These are phyloP conservation scores for Monilinia aucupariae DNA, from an alignment of 2,329 filamentous ascomycete species.

Conservation along the genomic window DNA sequence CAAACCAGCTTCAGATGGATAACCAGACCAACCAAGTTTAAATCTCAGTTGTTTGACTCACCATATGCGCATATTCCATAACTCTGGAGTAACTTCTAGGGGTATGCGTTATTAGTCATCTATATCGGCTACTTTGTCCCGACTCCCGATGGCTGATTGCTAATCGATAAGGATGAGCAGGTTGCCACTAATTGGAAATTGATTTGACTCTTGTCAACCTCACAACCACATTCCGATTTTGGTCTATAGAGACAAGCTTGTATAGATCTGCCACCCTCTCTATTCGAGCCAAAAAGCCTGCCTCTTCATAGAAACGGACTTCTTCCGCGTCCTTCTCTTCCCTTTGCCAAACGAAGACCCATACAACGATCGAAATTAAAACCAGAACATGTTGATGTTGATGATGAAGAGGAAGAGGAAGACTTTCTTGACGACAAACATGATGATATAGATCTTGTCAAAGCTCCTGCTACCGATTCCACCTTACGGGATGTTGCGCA, in stretches of 20 bases:
- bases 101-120: not conserved
- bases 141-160: not conserved
- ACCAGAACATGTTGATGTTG: slow-evolving; percentile 18
- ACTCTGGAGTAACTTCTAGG: not conserved
- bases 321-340: slow-evolving; percentile 30
- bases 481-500: slow-evolving; percentile 58
- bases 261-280: slow-evolving; percentile 32
- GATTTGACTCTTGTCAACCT: too few relatives aligned
- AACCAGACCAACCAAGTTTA: not conserved
- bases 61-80: too few relatives aligned
- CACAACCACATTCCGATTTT: not conserved
- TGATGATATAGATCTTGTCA: slow-evolving; percentile 54
- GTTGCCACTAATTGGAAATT: too few relatives aligned
- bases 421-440: slow-evolving; percentile 45
- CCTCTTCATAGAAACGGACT: slow-evolving; percentile 29
- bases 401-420: slow-evolving; percentile 31
- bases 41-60: too few relatives aligned
- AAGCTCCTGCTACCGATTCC: slow-evolving; percentile 50
- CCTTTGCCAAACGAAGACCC: slow-evolving; percentile 31
- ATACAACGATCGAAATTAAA: slow-evolving; percentile 19
- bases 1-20: not conserved
- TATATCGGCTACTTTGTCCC: not conserved
- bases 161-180: not conserved
- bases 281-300: slow-evolving; percentile 33
- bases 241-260: slow-evolving; percentile 28